Percentiles rank a stretch among this genome's conserved stretches.
Evolutionary conservation across 306 rosid genomes (phyloP).

Genomic region (Argentina anserina): DNA sequence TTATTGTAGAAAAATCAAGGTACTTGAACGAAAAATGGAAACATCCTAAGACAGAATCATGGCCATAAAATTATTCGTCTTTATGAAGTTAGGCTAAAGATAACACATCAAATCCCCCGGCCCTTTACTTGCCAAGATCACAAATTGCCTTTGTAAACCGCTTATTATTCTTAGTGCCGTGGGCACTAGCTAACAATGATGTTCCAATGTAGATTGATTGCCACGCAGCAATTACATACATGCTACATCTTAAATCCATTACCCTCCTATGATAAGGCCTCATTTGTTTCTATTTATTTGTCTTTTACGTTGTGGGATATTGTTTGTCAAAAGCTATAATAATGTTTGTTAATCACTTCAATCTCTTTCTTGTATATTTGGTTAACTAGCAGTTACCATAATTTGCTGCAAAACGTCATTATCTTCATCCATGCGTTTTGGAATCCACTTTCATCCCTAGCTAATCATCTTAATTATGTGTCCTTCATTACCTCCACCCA

Average conservation of each 20-base stretch:
- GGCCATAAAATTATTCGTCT: slow-evolving; percentile 27
- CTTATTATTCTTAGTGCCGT: slow-evolving; percentile 38
- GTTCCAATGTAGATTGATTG: slow-evolving; percentile 45
- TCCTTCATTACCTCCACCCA: background rate
- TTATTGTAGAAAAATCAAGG: slow-evolving; percentile 25
- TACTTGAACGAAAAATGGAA: slow-evolving; percentile 34
- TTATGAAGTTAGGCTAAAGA: slow-evolving; percentile 12
- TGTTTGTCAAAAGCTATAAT: background rate
- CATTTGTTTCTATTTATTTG: background rate
- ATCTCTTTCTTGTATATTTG: background rate
- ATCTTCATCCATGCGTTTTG: background rate
- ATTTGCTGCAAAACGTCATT: background rate
- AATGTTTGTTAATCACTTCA: background rate
- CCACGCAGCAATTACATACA: slow-evolving; percentile 26
- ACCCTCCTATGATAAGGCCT: slow-evolving; percentile 20
- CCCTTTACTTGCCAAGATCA: slow-evolving; percentile 35
- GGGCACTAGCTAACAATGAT: slow-evolving; percentile 42
- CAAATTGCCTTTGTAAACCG: slow-evolving; percentile 14
- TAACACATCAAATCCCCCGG: slow-evolving; percentile 30
- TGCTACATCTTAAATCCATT: slow-evolving; percentile 25
- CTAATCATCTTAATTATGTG: background rate
- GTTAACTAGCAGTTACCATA: background rate
- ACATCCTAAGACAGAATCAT: slow-evolving; percentile 47
- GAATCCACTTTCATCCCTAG: slow-evolving; percentile 4
- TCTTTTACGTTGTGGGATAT: background rate